Evolutionary conservation across 495 filamentous ascomycete species (phyloP).

Genomic region (Aspergillus kassunensis): DNA sequence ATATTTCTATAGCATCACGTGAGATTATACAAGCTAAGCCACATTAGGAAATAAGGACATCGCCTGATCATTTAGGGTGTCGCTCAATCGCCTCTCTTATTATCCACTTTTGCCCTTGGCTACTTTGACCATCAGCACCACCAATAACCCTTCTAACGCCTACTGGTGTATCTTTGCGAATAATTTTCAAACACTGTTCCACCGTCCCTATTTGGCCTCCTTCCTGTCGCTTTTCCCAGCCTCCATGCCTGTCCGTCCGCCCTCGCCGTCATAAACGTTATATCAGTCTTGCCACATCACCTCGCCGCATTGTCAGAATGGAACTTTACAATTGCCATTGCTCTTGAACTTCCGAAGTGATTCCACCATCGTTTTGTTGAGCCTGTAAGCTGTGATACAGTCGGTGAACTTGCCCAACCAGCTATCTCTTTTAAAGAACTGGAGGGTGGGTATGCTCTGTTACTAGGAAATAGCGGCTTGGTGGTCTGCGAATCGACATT

Average conservation of each 20-base stretch:
- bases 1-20: too few species aligned
- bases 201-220: neutral
- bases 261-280: neutral
- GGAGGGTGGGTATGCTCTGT: neutral
- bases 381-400: neutral
- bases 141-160: neutral
- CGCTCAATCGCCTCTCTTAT: neutral
- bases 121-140: neutral
- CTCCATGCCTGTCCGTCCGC: slow-evolving; percentile 1
- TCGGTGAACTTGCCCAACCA: neutral
- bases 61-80: neutral
- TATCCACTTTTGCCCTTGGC: neutral
- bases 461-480: neutral
- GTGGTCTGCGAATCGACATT: neutral
- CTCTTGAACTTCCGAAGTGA: slow-evolving; percentile 8
- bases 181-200: too few species aligned
- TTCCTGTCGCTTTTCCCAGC: neutral
- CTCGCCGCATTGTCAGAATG: slow-evolving; percentile 21
- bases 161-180: neutral
- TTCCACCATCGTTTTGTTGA: neutral
- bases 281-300: slow-evolving; percentile 18
- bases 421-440: neutral
- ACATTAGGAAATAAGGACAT: too few species aligned
- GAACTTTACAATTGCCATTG: slow-evolving; percentile 11
- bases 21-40: too few species aligned